A percentile compares a stretch with the other conserved stretches of the same genome.
These are phyloP conservation scores for Debaryomyces coudertii DNA, from an alignment of 1,139 yeast genomes.

Conservation along the genomic window DNA sequence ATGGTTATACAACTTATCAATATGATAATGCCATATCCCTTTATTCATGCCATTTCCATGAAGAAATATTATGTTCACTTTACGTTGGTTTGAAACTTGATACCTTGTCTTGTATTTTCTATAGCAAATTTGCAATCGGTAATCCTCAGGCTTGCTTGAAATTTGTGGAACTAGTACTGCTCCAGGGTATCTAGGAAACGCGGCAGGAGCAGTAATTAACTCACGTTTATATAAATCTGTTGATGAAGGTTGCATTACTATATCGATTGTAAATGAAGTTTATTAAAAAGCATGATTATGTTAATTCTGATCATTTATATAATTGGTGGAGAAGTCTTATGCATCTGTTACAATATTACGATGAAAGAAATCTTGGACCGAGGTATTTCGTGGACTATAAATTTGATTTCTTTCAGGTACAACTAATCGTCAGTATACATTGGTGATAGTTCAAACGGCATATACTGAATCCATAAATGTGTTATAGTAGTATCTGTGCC, in stretches of 20 bases:
- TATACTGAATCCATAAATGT: too few relatives aligned
- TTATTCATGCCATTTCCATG: constrained; percentile 68
- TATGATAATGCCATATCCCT: constrained; percentile 57
- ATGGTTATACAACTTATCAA: constrained; percentile 38
- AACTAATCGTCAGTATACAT: too few relatives aligned
- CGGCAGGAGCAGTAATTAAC: background rate
- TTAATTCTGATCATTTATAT: background rate
- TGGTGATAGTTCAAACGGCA: too few relatives aligned
- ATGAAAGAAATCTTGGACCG: too few relatives aligned
- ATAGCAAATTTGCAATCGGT: constrained; percentile 26
- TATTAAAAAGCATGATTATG: background rate
- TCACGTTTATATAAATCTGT: background rate
- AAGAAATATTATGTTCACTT: constrained; percentile 45
- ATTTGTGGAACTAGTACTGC: constrained; percentile 10
- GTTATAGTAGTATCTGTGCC: too few relatives aligned
- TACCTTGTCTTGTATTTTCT: constrained; percentile 23
- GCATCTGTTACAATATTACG: background rate
- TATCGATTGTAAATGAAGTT: background rate
- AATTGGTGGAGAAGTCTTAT: background rate
- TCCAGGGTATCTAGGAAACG: constrained; percentile 7
- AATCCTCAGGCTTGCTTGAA: constrained; percentile 12
- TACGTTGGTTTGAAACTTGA: background rate
- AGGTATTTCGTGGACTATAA: too few relatives aligned
- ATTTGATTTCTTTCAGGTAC: too few relatives aligned
- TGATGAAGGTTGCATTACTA: background rate